These are phyloP conservation scores for Rhododendron williamsianum DNA, from an alignment of 148 eudicot species.

Conservation along the genomic window DNA sequence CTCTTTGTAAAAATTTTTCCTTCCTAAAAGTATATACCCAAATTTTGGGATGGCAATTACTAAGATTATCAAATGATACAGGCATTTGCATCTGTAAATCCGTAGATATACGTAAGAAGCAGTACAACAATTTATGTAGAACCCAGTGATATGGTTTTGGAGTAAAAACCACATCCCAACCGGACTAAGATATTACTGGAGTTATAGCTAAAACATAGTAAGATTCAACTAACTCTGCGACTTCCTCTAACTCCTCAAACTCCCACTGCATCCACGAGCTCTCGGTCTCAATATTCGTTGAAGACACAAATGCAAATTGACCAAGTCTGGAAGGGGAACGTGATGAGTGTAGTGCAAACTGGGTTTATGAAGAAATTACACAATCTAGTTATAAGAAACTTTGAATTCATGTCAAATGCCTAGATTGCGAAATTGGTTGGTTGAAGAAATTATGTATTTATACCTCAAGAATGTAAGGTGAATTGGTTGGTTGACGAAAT, in stretches of 20 bases:
- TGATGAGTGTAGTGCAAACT: neutral
- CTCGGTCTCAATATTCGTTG: neutral
- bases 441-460: neutral
- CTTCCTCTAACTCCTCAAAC: neutral
- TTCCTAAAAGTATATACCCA: neutral
- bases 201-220: too few species aligned
- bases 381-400: neutral
- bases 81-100: neutral
- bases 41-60: neutral
- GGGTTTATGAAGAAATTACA: neutral
- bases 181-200: too few species aligned
- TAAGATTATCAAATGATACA: neutral
- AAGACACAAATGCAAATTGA: neutral
- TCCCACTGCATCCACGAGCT: neutral
- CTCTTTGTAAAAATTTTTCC: neutral
- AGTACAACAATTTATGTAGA: neutral
- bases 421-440: neutral
- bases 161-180: neutral
- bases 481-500: neutral
- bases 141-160: neutral
- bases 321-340: neutral
- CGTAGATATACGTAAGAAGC: neutral
- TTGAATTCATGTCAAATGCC: neutral
- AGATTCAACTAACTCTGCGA: neutral
- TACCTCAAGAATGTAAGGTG: neutral